These are phyloP conservation scores for Steccherinum ochraceum DNA, from an alignment of 768 basidiomycete species.

Conservation along the genomic window DNA sequence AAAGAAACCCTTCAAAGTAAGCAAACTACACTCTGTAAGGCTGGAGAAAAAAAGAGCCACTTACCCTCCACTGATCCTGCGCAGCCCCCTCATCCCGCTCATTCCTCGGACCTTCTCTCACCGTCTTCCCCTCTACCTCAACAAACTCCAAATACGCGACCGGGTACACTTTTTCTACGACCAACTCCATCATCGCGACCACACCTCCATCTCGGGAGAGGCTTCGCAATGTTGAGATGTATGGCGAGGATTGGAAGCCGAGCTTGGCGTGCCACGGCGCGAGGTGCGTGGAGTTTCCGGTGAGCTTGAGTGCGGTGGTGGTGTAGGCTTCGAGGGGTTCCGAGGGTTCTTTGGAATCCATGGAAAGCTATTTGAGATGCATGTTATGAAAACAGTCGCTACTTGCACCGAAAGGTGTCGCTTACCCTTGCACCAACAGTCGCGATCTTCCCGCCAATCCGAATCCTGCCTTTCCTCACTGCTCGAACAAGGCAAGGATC, in stretches of 20 bases:
- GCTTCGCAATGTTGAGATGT: constrained; percentile 71
- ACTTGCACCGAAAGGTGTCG: not conserved
- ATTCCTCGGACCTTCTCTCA: constrained; percentile 55
- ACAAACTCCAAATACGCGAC: constrained; percentile 74
- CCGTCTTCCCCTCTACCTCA: constrained; percentile 40
- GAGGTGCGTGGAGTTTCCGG: constrained; percentile 82
- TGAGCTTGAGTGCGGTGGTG: constrained; percentile 56
- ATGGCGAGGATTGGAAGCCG: constrained; percentile 65
- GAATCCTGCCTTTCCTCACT: constrained; percentile 55
- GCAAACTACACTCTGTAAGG: too few relatives aligned
- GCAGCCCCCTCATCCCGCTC: constrained; percentile 60
- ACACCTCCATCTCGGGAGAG: constrained; percentile 78
- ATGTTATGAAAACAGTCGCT: not conserved
- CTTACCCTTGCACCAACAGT: constrained; percentile 75
- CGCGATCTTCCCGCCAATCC: constrained; percentile 78
- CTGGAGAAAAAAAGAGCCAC: too few relatives aligned
- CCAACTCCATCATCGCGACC: constrained; percentile 68
- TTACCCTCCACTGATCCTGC: constrained; percentile 68
- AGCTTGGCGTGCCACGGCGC: constrained; percentile 86
- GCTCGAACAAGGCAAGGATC: constrained; percentile 74
- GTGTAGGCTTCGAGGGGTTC: constrained; percentile 81
- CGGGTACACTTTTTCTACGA: constrained; percentile 65
- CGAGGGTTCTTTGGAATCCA: constrained; percentile 66
- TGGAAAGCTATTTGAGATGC: constrained; percentile 44
- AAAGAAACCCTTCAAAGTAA: too few relatives aligned